Evolutionary conservation across 176 grass and related monocot species (phyloP), one percentile per base, ranked within the genome.

Genomic region (Ensete ventricosum): DNA sequence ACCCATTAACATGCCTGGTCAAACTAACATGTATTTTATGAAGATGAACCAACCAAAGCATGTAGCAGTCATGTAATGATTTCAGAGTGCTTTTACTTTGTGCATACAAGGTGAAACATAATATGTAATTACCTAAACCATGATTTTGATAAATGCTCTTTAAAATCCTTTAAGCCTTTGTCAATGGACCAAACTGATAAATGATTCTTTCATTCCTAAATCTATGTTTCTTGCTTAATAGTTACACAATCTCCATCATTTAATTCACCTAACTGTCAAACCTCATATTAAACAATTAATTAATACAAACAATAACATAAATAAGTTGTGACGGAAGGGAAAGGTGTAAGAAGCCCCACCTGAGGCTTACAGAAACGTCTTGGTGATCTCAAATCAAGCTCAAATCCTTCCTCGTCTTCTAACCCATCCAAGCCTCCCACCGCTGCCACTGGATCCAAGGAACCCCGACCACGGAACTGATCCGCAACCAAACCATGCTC

Each of bases 341-440:
- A 50, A 51, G 50, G 9, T 3, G 10, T 25, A 13, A 19, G 54
- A 75, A 68, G 25, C 12, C 67, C 4, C 65, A 94, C 95, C 83
- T 89, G 81, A 48, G 84, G 59, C 66, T 70, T 89, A 67, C 75
- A 81, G 1, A 91, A 73, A n/a, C 73, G 84, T 54, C 77, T 82
- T 16, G 76, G 29, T 62, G 74, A 66, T 29, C 84, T 83, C 62
- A 85, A 74, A 49, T 87, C 95, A 21, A 73, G 76, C 14, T n/a
- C 86, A 43, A 87, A 72, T 20, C 29, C 74, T 3, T 89, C 90
- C n/a, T 97, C 95, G 54, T 89, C 88, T 62, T 89, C 88, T 62
- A 73, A 78, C 53, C 54, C 76, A 76, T 75, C 78, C 64, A 64
- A 64, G 3, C 60, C 60, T 64, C 78, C 26, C 12, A 27, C 24